These are phyloP conservation scores for Corylus americana DNA, from an alignment of 306 rosid species.

Conservation along the genomic window DNA sequence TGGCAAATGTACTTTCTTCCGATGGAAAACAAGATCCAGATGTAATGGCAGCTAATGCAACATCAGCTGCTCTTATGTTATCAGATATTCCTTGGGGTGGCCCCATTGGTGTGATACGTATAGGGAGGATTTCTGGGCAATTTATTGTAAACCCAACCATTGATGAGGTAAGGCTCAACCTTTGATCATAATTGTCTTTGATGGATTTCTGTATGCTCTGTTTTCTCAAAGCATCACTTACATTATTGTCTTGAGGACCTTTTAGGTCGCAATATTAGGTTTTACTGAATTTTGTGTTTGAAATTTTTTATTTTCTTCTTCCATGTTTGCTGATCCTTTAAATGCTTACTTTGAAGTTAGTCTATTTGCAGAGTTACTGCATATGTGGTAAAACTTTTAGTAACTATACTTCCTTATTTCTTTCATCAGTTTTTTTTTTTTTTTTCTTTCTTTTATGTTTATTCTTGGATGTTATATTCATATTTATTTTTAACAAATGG, in stretches of 20 bases:
- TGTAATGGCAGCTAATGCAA: conserved; percentile 87
- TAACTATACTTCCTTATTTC: too few species aligned
- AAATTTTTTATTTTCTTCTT: background rate
- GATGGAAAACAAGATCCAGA: conserved; percentile 93
- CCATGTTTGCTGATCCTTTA: conserved; percentile 13
- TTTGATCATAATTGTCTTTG: conserved; percentile 6
- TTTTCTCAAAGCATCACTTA: conserved; percentile 1
- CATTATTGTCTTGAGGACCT: background rate
- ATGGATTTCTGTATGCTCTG: background rate
- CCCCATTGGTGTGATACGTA: conserved; percentile 89
- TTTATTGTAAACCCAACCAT: conserved; percentile 86
- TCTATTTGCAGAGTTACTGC: too few species aligned
- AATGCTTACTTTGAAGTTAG: too few species aligned
- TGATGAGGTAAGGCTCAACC: conserved; percentile 68
- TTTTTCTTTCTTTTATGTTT: too few species aligned
- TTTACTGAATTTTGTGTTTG: background rate
- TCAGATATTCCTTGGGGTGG: conserved; percentile 99
- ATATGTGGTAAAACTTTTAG: too few species aligned
- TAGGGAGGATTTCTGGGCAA: conserved; percentile 77
- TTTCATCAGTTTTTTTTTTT: too few species aligned
- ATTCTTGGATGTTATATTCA: too few species aligned
- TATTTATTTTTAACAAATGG: too few species aligned
- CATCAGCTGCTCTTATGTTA: conserved; percentile 95
- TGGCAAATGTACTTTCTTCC: conserved; percentile 86
- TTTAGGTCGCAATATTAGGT: conserved; percentile 3